A percentile compares a stretch with the other conserved stretches of the same genome.
phyloP scores from a whole-genome alignment of 345 rosid species.

The Gynandropsis gynandra region DNA sequence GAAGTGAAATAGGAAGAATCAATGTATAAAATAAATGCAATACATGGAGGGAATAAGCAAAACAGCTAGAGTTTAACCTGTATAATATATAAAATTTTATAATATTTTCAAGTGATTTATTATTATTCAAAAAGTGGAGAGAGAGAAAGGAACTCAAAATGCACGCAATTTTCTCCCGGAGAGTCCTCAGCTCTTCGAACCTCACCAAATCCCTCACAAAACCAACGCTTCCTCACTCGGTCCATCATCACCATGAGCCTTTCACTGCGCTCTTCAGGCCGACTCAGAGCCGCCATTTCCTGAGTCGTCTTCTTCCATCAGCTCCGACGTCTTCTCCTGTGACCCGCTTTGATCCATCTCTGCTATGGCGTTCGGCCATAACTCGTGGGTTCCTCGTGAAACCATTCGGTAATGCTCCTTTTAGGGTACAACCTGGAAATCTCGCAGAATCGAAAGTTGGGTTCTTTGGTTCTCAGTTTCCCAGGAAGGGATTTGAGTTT shows the following conservation, averaged over 20 bases:
- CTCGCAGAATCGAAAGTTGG: conserved; percentile 31
- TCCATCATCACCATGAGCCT: conserved; percentile 14
- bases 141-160: conserved; percentile 10
- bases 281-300: conserved; percentile 23
- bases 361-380: conserved; percentile 29
- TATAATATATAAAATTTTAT: too few relatives aligned
- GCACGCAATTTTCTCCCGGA: conserved; percentile 39
- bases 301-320: conserved; percentile 18
- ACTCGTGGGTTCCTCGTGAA: conserved; percentile 30
- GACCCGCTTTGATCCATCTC: conserved; percentile 26
- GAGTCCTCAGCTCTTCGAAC: conserved; percentile 33
- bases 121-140: too few relatives aligned
- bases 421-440: conserved; percentile 22
- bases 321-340: conserved; percentile 3
- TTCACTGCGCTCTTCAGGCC: conserved; percentile 19
- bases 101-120: too few relatives aligned
- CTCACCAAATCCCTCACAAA: conserved; percentile 24
- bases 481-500: conserved; percentile 27
- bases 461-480: conserved; percentile 26
- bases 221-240: conserved; percentile 20
- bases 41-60: too few relatives aligned
- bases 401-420: conserved; percentile 29
- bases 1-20: too few relatives aligned
- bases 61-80: too few relatives aligned
- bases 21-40: too few relatives aligned